A percentile compares a stretch with the other conserved stretches of the same genome.
Conservation (phyloP, 768 basidiomycete genomes). For the Mrakia hoshinonis region DNA sequence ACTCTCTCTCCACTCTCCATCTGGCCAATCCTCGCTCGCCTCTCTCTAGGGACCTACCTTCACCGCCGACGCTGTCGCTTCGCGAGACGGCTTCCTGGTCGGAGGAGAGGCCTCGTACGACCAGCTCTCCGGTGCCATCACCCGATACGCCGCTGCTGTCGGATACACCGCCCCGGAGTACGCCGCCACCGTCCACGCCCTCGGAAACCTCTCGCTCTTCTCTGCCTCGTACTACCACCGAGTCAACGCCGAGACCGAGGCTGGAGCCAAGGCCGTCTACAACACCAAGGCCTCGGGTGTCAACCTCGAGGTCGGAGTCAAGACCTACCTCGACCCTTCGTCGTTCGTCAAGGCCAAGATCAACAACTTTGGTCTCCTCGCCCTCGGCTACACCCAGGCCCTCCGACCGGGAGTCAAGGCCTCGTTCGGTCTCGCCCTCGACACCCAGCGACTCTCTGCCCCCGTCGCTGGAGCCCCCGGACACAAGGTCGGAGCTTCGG, state of each 20-base stretch:
- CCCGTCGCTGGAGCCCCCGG: slow-evolving; percentile 39
- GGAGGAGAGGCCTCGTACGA: slow-evolving; percentile 97
- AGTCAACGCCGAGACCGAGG: slow-evolving; percentile 81
- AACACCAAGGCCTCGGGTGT: slow-evolving; percentile 84
- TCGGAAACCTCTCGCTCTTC: slow-evolving; percentile 82
- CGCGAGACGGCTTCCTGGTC: slow-evolving; percentile 93
- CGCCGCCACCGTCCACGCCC: slow-evolving; percentile 83
- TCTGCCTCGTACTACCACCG: slow-evolving; percentile 97
- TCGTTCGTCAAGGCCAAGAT: slow-evolving; percentile 98
- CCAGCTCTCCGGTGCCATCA: slow-evolving; percentile 83
- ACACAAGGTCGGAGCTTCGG: slow-evolving; percentile 43
- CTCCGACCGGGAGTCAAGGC: slow-evolving; percentile 90
- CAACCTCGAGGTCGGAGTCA: slow-evolving; percentile 86
- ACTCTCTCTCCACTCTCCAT: neutral
- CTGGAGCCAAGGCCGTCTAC: slow-evolving; percentile 74
- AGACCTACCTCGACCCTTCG: slow-evolving; percentile 78
- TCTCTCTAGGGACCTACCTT: slow-evolving; percentile 76
- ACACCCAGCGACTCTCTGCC: slow-evolving; percentile 54
- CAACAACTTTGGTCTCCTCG: slow-evolving; percentile 88
- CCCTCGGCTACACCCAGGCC: slow-evolving; percentile 74
- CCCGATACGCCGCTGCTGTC: slow-evolving; percentile 80
- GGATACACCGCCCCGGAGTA: slow-evolving; percentile 90
- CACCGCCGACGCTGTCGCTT: slow-evolving; percentile 89
- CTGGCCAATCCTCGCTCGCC: neutral
- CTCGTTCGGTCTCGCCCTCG: slow-evolving; percentile 86